phyloP scores from a whole-genome alignment of 2,329 filamentous ascomycete species.

The Ramularia endophylla region DNA sequence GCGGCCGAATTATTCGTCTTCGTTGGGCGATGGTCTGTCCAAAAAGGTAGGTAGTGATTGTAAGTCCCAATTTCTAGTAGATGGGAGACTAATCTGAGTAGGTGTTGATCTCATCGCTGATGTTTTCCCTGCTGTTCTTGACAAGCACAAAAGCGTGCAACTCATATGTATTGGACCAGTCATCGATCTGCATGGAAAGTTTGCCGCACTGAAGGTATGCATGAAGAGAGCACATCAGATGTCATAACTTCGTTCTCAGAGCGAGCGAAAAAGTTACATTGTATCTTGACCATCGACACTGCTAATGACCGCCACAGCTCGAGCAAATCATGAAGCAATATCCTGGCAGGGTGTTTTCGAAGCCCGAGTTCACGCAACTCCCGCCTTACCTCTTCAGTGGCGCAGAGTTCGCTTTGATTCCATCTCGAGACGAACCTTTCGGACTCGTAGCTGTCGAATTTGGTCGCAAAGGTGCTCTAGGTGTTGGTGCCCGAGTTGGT shows the following conservation, averaged over 20 bases:
- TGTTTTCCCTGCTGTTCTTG: slow-evolving; percentile 55
- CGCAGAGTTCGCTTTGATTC: slow-evolving; percentile 60
- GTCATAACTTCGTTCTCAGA: no score
- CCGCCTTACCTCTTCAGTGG: slow-evolving; percentile 59
- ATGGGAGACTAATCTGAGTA: no score
- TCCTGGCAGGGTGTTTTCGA: slow-evolving; percentile 56
- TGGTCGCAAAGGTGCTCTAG: slow-evolving; percentile 58
- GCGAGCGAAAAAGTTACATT: no score
- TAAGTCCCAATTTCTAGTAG: no score
- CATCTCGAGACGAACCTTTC: slow-evolving; percentile 61
- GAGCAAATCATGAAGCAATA: slow-evolving; percentile 57
- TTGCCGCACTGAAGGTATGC: slow-evolving; percentile 58
- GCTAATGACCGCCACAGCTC: neutral
- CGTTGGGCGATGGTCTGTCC: slow-evolving; percentile 59
- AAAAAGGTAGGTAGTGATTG: slow-evolving; percentile 59
- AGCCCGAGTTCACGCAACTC: slow-evolving; percentile 58
- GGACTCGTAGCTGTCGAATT: slow-evolving; percentile 62
- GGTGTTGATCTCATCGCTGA: slow-evolving; percentile 57
- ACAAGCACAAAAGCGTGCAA: slow-evolving; percentile 52
- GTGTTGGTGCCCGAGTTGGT: slow-evolving; percentile 58
- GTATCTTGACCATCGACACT: neutral
- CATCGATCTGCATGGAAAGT: slow-evolving; percentile 60
- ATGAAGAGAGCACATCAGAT: slow-evolving; percentile 26
- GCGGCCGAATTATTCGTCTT: slow-evolving; percentile 59
- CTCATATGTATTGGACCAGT: slow-evolving; percentile 57